phyloP scores from a whole-genome alignment of 2,329 filamentous ascomycete genomes.

The Pseudogymnoascus sp. region DNA sequence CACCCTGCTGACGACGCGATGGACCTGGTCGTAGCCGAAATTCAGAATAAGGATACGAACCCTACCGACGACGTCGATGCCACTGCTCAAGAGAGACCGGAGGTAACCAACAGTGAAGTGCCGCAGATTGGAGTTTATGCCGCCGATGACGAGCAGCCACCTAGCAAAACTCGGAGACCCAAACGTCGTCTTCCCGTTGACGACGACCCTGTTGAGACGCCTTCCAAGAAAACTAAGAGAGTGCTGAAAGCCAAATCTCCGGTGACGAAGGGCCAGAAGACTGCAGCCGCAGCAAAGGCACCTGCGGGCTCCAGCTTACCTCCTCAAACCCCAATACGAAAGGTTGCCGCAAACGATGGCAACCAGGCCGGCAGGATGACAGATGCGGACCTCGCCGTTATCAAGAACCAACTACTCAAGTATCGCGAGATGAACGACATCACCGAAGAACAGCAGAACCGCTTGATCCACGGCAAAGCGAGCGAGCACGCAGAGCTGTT shows the following conservation, averaged over 20 bases:
- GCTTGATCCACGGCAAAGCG: conserved; percentile 32
- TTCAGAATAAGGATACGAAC: not conserved
- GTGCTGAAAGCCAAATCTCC: not conserved
- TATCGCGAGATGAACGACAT: conserved; percentile 40
- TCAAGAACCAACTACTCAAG: conserved; percentile 29
- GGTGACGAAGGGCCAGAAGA: not conserved
- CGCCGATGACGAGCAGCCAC: not conserved
- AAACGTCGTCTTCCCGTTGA: conserved; percentile 20
- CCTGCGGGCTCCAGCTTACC: not conserved
- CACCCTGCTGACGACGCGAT: not conserved
- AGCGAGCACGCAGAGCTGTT: conserved; percentile 41
- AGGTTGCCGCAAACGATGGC: not conserved
- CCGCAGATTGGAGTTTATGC: not conserved
- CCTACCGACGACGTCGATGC: not conserved
- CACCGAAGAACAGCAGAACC: conserved; percentile 41
- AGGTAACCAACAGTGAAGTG: not conserved
- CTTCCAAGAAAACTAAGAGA: not conserved
- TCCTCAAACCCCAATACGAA: not conserved
- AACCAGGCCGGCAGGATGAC: not conserved
- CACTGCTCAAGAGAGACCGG: not conserved
- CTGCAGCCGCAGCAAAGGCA: not conserved
- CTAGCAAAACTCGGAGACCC: conserved; percentile 11
- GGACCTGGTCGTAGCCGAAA: not conserved
- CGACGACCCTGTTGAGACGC: not conserved
- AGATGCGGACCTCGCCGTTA: conserved; percentile 10